Evolutionary conservation across 1,139 yeast genomes (phyloP).

Genomic region (Wickerhamomyces sp.): DNA sequence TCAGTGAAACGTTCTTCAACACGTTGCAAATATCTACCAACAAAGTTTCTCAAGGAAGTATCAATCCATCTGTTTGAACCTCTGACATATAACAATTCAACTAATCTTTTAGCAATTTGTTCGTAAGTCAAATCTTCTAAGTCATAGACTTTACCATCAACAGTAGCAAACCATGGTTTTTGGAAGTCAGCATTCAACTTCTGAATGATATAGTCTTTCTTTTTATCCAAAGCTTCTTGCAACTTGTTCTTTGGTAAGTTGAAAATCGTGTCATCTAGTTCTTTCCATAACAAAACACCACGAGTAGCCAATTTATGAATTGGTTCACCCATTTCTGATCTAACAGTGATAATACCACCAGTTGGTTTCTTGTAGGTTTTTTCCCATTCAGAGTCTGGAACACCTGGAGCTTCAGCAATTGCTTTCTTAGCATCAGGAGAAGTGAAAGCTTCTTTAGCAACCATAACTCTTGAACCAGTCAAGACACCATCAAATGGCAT

Average conservation of each 20-base stretch:
- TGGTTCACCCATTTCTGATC: conserved; percentile 99
- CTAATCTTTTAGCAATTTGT: conserved; percentile 83
- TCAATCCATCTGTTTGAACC: conserved; percentile 89
- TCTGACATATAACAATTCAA: conserved; percentile 83
- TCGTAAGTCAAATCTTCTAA: conserved; percentile 93
- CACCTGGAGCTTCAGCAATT: conserved; percentile 89
- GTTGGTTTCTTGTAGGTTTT: conserved; percentile 90
- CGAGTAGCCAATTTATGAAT: conserved; percentile 98
- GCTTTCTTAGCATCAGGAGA: conserved; percentile 92
- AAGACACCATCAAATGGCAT: conserved; percentile 99
- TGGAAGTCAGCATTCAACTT: conserved; percentile 92
- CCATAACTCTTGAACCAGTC: conserved; percentile 96
- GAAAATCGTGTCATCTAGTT: conserved; percentile 91
- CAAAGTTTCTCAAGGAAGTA: conserved; percentile 75
- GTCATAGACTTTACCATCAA: conserved; percentile 74
- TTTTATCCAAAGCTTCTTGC: conserved; percentile 72
- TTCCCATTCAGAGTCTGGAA: conserved; percentile 86
- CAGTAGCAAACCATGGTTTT: conserved; percentile 88
- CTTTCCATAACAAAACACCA: conserved; percentile 96
- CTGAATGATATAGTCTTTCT: conserved; percentile 81
- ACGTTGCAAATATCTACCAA: conserved; percentile 85
- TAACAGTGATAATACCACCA: conserved; percentile 94
- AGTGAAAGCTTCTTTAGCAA: conserved; percentile 93
- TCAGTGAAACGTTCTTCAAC: conserved; percentile 92
- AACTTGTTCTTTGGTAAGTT: conserved; percentile 86